Conservation (phyloP, 192 early-diverging fungal genomes). For the Umbelopsis ramanniana region DNA sequence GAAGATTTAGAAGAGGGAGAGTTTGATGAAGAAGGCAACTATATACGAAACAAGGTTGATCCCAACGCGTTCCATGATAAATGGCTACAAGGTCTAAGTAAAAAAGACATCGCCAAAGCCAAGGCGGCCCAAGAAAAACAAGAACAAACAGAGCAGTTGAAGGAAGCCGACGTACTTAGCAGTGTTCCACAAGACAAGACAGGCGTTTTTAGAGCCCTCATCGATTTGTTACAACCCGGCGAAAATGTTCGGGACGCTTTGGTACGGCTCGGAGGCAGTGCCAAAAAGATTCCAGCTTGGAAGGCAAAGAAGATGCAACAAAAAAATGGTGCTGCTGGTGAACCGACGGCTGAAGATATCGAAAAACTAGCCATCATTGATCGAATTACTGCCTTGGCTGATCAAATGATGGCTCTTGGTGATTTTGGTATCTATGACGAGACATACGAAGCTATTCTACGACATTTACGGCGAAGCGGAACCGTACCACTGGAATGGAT, state of each 20-base stretch:
- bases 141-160: slow-evolving; percentile 38
- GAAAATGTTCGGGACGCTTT: slow-evolving; percentile 66
- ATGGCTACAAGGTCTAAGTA: slow-evolving; percentile 71
- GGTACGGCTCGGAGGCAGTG: slow-evolving; percentile 55
- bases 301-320: slow-evolving; percentile 39
- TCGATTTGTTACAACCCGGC: slow-evolving; percentile 59
- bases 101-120: slow-evolving; percentile 60
- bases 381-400: slow-evolving; percentile 66
- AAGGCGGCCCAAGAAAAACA: slow-evolving; percentile 55
- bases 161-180: slow-evolving; percentile 52
- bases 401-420: slow-evolving; percentile 73
- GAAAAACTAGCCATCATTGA: slow-evolving; percentile 58
- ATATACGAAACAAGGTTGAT: slow-evolving; percentile 69
- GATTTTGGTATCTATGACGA: slow-evolving; percentile 71
- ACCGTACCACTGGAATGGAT: slow-evolving; percentile 65
- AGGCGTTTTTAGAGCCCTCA: slow-evolving; percentile 58
- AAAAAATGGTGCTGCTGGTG: slow-evolving; percentile 35
- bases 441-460: slow-evolving; percentile 70
- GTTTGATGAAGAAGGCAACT: slow-evolving; percentile 72
- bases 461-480: slow-evolving; percentile 61
- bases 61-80: slow-evolving; percentile 71
- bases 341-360: slow-evolving; percentile 24
- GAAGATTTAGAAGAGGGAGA: slow-evolving; percentile 74
- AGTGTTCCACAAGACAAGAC: slow-evolving; percentile 53
- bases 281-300: slow-evolving; percentile 43